Percentiles rank a stretch among this genome's conserved stretches.
These are phyloP conservation scores for Ephemerocybe angulata DNA, from an alignment of 768 basidiomycete species.

Conservation along the genomic window DNA sequence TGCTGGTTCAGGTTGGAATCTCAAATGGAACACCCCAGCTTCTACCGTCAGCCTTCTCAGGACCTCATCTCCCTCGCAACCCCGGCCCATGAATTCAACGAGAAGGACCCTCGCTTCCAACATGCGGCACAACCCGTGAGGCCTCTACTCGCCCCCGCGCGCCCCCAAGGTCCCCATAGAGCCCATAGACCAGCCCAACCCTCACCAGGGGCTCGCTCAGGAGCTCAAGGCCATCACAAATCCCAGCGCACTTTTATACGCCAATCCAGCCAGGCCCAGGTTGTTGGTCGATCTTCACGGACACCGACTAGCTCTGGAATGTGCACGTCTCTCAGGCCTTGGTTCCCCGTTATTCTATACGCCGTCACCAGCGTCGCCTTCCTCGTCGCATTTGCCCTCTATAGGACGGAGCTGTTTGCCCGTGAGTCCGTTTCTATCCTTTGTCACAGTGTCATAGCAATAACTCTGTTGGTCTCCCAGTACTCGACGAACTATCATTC, in stretches of 20 bases:
- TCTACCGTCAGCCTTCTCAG: constrained; percentile 20
- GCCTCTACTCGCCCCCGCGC: not conserved
- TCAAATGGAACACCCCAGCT: constrained; percentile 5
- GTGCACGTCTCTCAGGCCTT: constrained; percentile 61
- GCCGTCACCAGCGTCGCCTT: constrained; percentile 74
- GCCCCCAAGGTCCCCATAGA: not conserved
- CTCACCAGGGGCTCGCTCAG: not conserved
- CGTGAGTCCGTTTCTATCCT: constrained; percentile 48
- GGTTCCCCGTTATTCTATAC: constrained; percentile 77
- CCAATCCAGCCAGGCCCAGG: constrained; percentile 1
- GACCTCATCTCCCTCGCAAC: constrained; percentile 28
- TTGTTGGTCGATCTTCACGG: constrained; percentile 12
- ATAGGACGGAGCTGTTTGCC: constrained; percentile 76
- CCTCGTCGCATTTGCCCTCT: constrained; percentile 77
- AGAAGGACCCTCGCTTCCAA: constrained; percentile 10
- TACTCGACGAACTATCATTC: constrained; percentile 75
- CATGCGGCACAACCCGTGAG: not conserved
- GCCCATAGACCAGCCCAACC: not conserved
- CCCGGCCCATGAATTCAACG: constrained; percentile 11
- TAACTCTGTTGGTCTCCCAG: constrained; percentile 34
- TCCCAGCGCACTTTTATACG: not conserved
- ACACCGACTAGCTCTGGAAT: constrained; percentile 48
- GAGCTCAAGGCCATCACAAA: not conserved
- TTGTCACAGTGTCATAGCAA: constrained; percentile 7
- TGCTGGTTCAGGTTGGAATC: constrained; percentile 17